phyloP scores from a whole-genome alignment of 768 basidiomycete species.

The Tricholoma sp. region DNA sequence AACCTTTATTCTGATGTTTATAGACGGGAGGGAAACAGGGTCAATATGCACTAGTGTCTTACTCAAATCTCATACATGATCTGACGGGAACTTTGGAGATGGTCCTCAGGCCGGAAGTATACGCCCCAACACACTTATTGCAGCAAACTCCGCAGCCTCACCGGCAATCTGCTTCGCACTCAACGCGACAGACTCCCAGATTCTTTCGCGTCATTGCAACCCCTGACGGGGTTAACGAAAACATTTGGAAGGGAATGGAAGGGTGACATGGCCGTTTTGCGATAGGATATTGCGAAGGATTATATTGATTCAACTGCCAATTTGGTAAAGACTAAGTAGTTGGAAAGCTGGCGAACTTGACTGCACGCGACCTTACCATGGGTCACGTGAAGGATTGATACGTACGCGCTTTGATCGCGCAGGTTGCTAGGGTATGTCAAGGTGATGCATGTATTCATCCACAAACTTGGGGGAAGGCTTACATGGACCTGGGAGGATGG shows the following conservation, averaged over 20 bases:
- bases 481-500: too few relatives aligned
- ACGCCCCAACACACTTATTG: background rate
- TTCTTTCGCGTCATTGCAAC: slow-evolving; percentile 5
- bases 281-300: slow-evolving; percentile 8
- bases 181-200: slow-evolving; percentile 2
- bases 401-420: too few relatives aligned
- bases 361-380: too few relatives aligned
- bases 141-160: slow-evolving; percentile 5
- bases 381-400: too few relatives aligned
- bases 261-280: slow-evolving; percentile 5
- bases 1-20: background rate
- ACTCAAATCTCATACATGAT: slow-evolving; percentile 3
- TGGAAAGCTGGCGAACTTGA: too few relatives aligned
- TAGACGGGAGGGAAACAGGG: slow-evolving; percentile 2
- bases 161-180: background rate
- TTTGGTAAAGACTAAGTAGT: too few relatives aligned
- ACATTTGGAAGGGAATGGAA: background rate
- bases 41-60: slow-evolving; percentile 6
- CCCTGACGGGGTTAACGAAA: background rate
- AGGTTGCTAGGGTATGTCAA: too few relatives aligned
- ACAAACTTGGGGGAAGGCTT: too few relatives aligned
- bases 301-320: slow-evolving; percentile 7
- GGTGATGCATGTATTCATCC: too few relatives aligned
- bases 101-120: slow-evolving; percentile 2
- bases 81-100: slow-evolving; percentile 1